Base-by-base conservation (phyloP, 208 protist species). In the Kentomonas sorsogonicus region DNA sequence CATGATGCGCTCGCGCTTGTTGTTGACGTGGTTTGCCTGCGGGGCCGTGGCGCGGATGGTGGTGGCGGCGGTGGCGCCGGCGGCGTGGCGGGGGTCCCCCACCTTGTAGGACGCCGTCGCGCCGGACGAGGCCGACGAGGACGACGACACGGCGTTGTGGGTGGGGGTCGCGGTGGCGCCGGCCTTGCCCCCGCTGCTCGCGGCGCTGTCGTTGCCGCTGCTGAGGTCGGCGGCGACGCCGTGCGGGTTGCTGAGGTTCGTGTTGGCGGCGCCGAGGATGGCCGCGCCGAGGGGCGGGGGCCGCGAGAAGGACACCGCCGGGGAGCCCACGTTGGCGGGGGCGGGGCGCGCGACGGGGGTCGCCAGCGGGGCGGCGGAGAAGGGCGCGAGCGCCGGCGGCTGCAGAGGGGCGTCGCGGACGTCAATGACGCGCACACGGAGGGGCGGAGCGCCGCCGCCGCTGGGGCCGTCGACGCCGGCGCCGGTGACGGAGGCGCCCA, bases 401-500 rank as follows among this genome's bases (percentile, higher is more conserved):
- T n/a, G n/a, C n/a, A n/a, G n/a, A n/a, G n/a, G n/a, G n/a, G n/a
- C n/a, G n/a, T n/a, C n/a, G n/a, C n/a, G n/a, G n/a, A n/a, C n/a
- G n/a, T n/a, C n/a, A n/a, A n/a, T n/a, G n/a, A n/a, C n/a, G n/a
- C n/a, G n/a, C n/a, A n/a, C n/a, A n/a, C n/a, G n/a, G n/a, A n/a
- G n/a, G n/a, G 38, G 15, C 38, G 4, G 38, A 4, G 11, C 38
- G 38, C 38, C 15, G 38, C 7, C 15, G 38, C 38, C 38, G 38
- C 7, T n/a, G 38, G 3, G 3, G 38, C 38, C 18, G 38, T 43
- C 18, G 38, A 9, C 40, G 31, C 41, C 22, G n/a, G 53, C 39
- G 0, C 41, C 53, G 11, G 34, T 15, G 10, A 36, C 51, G 51
- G 40, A 36, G 15, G 51, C 51, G 34, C n/a, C 44, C 34, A 45